Conservation (phyloP, 2,329 filamentous ascomycete genomes). For the Talaromyces islandicus region DNA sequence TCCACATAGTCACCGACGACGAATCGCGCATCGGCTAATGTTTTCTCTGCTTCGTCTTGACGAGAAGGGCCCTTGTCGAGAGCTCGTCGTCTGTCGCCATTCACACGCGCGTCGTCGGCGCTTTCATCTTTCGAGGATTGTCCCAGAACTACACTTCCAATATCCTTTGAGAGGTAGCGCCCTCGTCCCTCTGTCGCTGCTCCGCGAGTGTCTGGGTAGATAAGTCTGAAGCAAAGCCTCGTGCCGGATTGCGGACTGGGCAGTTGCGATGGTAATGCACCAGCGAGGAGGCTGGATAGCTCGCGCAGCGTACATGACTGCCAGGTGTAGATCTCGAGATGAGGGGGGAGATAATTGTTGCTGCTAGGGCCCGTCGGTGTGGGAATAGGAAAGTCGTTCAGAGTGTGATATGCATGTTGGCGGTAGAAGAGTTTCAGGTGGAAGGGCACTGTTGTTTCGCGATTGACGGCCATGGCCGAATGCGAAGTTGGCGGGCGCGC, state of each 20-base stretch:
- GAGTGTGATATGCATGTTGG: conserved; percentile 61
- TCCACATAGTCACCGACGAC: conserved; percentile 85
- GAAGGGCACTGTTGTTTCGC: conserved; percentile 70
- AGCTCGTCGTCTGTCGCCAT: conserved; percentile 28
- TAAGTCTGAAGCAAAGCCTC: conserved; percentile 77
- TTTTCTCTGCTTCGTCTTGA: conserved; percentile 61
- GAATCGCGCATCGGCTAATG: conserved; percentile 69
- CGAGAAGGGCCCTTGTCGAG: conserved; percentile 36
- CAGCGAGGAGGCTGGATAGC: conserved; percentile 69
- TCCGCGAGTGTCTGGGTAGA: conserved; percentile 67
- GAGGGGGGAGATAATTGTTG: conserved; percentile 54
- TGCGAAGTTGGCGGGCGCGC: not conserved
- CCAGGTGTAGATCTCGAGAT: conserved; percentile 83
- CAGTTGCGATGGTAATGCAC: conserved; percentile 61
- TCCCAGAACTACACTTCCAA: conserved; percentile 76
- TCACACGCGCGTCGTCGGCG: conserved; percentile 22
- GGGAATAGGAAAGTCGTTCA: conserved; percentile 35
- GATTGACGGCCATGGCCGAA: conserved; percentile 27
- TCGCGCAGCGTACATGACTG: conserved; percentile 73
- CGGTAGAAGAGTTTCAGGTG: conserved; percentile 81
- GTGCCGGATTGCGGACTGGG: conserved; percentile 73
- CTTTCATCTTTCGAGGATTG: conserved; percentile 28
- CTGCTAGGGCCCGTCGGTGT: conserved; percentile 47
- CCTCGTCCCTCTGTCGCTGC: conserved; percentile 40
- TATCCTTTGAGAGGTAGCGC: conserved; percentile 69